Evolutionary conservation across 139 green algal genomes (phyloP).

Genomic region (Eudorina sp.): DNA sequence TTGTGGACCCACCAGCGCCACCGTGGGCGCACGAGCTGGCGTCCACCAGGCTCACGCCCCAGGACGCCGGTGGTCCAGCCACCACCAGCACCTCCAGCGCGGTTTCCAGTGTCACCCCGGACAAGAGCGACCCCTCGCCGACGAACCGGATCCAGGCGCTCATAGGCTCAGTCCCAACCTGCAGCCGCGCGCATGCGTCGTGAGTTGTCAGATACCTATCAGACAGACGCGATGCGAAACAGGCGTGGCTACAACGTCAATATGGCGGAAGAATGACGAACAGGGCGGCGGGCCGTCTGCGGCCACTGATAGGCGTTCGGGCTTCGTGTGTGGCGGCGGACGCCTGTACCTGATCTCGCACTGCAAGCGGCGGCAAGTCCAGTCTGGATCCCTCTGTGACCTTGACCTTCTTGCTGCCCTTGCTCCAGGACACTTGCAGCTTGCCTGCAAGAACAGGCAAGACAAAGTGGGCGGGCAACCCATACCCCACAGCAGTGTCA

Average conservation of each 20-base stretch:
- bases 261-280: too few species aligned
- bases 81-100: slow-evolving; percentile 50
- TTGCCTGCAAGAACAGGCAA: slow-evolving; percentile 45
- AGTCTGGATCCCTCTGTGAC: slow-evolving; percentile 54
- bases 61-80: slow-evolving; percentile 58
- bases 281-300: too few species aligned
- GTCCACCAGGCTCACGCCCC: slow-evolving; percentile 65
- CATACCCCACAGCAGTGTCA: too few species aligned
- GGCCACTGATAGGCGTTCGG: too few species aligned
- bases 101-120: slow-evolving; percentile 62
- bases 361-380: slow-evolving; percentile 51
- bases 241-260: too few species aligned
- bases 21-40: slow-evolving; percentile 21
- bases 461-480: not conserved
- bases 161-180: slow-evolving; percentile 38
- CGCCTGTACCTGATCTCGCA: slow-evolving; percentile 33
- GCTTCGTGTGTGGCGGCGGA: too few species aligned
- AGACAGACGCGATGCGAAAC: too few species aligned
- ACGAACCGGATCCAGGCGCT: slow-evolving; percentile 65
- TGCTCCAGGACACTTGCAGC: slow-evolving; percentile 75
- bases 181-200: too few species aligned
- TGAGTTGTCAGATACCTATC: too few species aligned
- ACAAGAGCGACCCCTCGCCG: slow-evolving; percentile 31
- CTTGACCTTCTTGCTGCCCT: slow-evolving; percentile 63
- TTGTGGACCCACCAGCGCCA: not conserved